Base-by-base conservation (phyloP, 257 asterid genomes). In the Penstemon newberryi region DNA sequence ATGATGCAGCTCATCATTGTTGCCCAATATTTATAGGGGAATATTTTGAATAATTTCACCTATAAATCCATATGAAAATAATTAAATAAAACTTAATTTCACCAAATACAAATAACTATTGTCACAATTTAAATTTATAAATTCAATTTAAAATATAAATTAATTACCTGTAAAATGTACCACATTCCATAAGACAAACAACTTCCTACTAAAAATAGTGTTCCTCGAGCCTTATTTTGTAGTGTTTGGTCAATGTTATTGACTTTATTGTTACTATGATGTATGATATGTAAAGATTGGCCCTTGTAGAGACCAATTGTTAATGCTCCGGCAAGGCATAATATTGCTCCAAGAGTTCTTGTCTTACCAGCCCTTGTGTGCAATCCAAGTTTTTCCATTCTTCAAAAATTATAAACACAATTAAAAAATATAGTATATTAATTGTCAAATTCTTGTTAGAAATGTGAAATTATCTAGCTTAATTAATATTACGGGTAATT, bases 291-390 rank as follows among this genome's bases (percentile, higher is more conserved):
- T 67, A 86, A 67, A 2, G 76, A 49, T 58, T 70, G 79, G 39
- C 93, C 96, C 71, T 73, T 75, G 74, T 88, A 82, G 2, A 86
- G 69, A 49, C 79, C 73, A 56, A 78, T 75, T 0, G 69, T 58
- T 40, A 88, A 46, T 56, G 85, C 85, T 71, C 96, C 93, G 5
- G 63, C 84, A 45, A 88, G 73, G 66, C 96, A 86, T 55, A 86
- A 9, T 6, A 67, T 47, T 54, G 85, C 89, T 47, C 89, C 92
- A 0, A 74, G 8, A 5, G 53, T 47, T 66, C 81, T 86, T 2
- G 76, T 19, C 65, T 78, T 88, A 4, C 91, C 96, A 0, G 50
- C 66, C 55, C 1, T 76, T 0, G 73, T 74, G 2, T 63, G 46
- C 43, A 84, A 1, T 45, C 77, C 60, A 55, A 86, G 33, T 51